These are phyloP conservation scores for Xylona heveae DNA, from an alignment of 495 filamentous ascomycete species.

Conservation along the genomic window DNA sequence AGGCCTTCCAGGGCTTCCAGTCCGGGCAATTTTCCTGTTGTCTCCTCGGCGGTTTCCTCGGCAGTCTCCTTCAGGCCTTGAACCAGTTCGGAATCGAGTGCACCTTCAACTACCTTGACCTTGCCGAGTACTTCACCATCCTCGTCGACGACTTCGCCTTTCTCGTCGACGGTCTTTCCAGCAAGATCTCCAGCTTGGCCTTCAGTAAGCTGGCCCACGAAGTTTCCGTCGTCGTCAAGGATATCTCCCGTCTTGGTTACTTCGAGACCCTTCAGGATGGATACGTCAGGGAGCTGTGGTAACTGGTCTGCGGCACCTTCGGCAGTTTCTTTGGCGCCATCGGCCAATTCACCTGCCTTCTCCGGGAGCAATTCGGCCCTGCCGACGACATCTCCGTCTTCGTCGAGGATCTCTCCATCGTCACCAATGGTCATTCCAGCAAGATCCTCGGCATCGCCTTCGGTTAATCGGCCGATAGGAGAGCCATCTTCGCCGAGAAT, in stretches of 20 bases:
- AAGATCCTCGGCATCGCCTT: slow-evolving; percentile 3
- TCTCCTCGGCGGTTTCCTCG: neutral
- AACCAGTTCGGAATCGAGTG: too few relatives aligned
- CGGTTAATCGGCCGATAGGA: slow-evolving; percentile 4
- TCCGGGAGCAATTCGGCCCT: slow-evolving; percentile 2
- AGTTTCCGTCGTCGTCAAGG: too few relatives aligned
- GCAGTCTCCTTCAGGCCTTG: too few relatives aligned
- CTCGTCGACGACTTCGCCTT: slow-evolving; percentile 5
- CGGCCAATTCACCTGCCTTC: slow-evolving; percentile 1
- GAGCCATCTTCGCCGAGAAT: slow-evolving; percentile 76
- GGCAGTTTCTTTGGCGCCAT: neutral
- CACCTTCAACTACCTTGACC: too few relatives aligned
- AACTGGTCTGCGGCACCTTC: too few relatives aligned
- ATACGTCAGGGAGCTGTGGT: too few relatives aligned
- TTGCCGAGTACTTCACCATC: slow-evolving; percentile 3
- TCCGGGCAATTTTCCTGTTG: neutral
- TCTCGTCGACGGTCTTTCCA: slow-evolving; percentile 4
- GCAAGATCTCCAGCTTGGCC: slow-evolving; percentile 1
- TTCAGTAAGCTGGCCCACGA: too few relatives aligned
- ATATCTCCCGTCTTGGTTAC: too few relatives aligned
- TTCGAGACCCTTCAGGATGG: too few relatives aligned
- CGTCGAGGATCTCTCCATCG: slow-evolving; percentile 1
- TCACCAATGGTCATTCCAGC: slow-evolving; percentile 2
- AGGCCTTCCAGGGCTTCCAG: neutral
- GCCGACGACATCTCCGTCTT: slow-evolving; percentile 2